Evolutionary conservation across 1,284 basidiomycete species (phyloP).

Genomic region (Naganishia cerealis): DNA sequence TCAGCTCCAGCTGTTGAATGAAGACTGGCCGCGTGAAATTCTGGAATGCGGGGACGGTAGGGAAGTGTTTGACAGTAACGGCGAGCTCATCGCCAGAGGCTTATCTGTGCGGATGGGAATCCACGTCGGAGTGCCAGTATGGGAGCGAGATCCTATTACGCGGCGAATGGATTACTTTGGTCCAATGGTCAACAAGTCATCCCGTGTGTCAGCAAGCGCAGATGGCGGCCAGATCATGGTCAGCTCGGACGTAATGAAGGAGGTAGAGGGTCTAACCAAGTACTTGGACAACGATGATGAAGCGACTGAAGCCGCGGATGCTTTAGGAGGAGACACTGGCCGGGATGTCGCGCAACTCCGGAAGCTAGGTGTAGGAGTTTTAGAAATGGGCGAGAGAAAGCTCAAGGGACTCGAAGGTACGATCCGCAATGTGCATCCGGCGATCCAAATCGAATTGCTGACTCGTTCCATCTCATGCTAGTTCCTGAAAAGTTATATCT

Average conservation of each 20-base stretch:
- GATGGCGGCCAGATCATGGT: constrained; percentile 94
- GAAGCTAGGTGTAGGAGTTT: constrained; percentile 71
- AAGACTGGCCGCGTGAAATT: constrained; percentile 91
- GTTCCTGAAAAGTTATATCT: constrained; percentile 80
- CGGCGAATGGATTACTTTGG: constrained; percentile 97
- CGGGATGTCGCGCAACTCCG: constrained; percentile 56
- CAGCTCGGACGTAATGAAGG: constrained; percentile 81
- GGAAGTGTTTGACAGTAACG: constrained; percentile 69
- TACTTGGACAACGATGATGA: constrained; percentile 57
- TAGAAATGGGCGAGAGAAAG: constrained; percentile 81
- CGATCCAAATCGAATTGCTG: background rate
- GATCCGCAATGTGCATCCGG: constrained; percentile 14
- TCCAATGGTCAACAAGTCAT: constrained; percentile 86
- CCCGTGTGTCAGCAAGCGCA: constrained; percentile 79
- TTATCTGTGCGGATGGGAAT: constrained; percentile 97
- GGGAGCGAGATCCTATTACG: constrained; percentile 91
- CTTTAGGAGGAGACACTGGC: constrained; percentile 47
- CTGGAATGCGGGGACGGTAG: constrained; percentile 89
- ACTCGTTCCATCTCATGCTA: constrained; percentile 34
- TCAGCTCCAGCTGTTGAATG: constrained; percentile 79
- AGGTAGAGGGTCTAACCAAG: constrained; percentile 62
- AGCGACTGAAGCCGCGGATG: constrained; percentile 51
- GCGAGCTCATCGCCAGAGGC: constrained; percentile 77
- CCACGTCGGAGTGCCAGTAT: constrained; percentile 87
- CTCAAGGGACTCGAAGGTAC: constrained; percentile 83